phyloP scores from a whole-genome alignment of 2,329 filamentous ascomycete species.

The Seiridium unicorne region DNA sequence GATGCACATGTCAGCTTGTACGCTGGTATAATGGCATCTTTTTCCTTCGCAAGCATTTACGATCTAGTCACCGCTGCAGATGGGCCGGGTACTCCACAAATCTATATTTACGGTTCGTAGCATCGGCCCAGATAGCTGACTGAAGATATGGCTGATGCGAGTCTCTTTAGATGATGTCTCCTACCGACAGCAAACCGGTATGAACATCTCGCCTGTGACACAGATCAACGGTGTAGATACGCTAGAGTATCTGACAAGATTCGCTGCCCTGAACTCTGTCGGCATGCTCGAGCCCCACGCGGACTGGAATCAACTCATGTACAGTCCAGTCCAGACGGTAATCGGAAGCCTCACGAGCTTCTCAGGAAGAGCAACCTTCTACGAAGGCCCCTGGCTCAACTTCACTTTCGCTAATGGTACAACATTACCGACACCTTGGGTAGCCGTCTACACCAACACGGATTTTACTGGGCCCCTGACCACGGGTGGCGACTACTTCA shows the following conservation, averaged over 20 bases:
- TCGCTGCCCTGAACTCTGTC: constrained; percentile 29
- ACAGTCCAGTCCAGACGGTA: constrained; percentile 22
- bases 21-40: constrained; percentile 26
- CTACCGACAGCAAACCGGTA: constrained; percentile 7
- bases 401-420: constrained; percentile 26
- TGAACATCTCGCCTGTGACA: constrained; percentile 18
- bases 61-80: constrained; percentile 30
- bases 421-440: constrained; percentile 9
- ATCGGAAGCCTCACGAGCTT: constrained; percentile 26
- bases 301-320: constrained; percentile 38
- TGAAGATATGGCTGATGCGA: background rate
- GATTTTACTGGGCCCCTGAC: constrained; percentile 26
- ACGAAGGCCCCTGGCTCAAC: constrained; percentile 29
- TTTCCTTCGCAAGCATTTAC: constrained; percentile 28
- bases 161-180: constrained; percentile 15
- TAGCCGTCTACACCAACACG: constrained; percentile 13
- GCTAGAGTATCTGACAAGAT: constrained; percentile 23
- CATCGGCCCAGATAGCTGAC: background rate
- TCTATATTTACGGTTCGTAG: constrained; percentile 25
- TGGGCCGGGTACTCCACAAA: constrained; percentile 29
- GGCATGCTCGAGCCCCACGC: constrained; percentile 37
- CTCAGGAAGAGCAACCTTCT: constrained; percentile 28
- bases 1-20: constrained; percentile 31
- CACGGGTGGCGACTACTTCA: constrained; percentile 41
- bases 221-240: constrained; percentile 29